Base-by-base conservation (phyloP, 2,329 filamentous ascomycete genomes). In the Botrytis fabae region DNA sequence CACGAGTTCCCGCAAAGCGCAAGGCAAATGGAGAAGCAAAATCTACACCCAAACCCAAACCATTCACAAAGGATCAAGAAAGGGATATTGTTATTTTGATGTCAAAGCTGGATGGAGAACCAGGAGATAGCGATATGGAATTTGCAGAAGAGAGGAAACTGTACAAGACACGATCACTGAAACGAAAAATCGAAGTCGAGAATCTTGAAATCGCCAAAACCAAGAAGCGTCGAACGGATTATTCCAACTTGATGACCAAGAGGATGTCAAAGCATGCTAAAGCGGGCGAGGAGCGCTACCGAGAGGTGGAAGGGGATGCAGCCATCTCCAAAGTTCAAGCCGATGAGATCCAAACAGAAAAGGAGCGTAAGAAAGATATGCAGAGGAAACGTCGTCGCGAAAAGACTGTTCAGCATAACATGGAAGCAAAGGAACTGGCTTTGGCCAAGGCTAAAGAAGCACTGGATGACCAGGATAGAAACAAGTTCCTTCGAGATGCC, bases 311-410 rank as follows among this genome's bases (percentile, higher is more conserved):
- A 81, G 95, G 94, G 80, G 89, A 93, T 28, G 91, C 92, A 59
- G 95, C 96, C 1, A 88, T 95, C 74, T 89, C 92, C 70, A 92
- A 97, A 78, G 95, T 98, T 2, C 93, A 96, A 77, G 92, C 94
- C 75, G 93, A 94, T 77, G 95, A 98, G 81, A 87, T 98, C 12
- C 92, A 92, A 74, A 94, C 95, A 75, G 96, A 99, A 83, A 99
- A 99, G 84, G 96, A 99, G 83, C 93, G 96, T 76, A 99, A 99
- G 86, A 99, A 99, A 85, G 96, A 99, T 80, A 98, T 99, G 94
- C 96, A 99, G 82, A 92, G 96, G 76, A 99, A 98, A 85, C 90
- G 96, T 74, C 91, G 96, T 61, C 92, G 96, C 28, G 95, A 98
- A 82, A 98, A 98, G 85, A 97, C 95, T 7, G 94, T 98, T 86